Evolutionary conservation across 1,284 basidiomycete genomes (phyloP).

Genomic region (Ustilago hordei): DNA sequence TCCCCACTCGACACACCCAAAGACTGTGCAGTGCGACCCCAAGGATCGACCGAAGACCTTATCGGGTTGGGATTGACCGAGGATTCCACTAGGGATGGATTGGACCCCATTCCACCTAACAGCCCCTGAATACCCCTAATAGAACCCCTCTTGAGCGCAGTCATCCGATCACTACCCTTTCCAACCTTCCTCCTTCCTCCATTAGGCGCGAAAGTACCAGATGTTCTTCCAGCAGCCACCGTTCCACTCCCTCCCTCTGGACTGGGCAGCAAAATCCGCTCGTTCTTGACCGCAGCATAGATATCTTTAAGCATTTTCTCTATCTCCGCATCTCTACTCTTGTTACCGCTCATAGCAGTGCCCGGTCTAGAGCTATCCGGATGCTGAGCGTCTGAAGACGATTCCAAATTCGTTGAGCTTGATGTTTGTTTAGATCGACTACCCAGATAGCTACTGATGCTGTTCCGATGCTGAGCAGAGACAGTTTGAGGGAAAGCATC

Average conservation of each 20-base stretch:
- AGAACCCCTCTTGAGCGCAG: conserved; percentile 86
- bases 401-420: conserved; percentile 25
- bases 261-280: conserved; percentile 86
- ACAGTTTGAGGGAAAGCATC: conserved; percentile 12
- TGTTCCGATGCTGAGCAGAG: conserved; percentile 18
- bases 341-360: conserved; percentile 23
- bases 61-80: conserved; percentile 38
- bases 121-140: conserved; percentile 86
- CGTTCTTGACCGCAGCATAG: conserved; percentile 87
- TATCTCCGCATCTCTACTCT: conserved; percentile 33
- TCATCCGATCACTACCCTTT: conserved; percentile 73
- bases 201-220: conserved; percentile 22
- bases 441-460: conserved; percentile 31
- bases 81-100: conserved; percentile 6
- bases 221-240: conserved; percentile 18
- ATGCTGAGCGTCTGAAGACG: conserved; percentile 17
- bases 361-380: conserved; percentile 16
- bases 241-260: conserved; percentile 27
- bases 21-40: conserved; percentile 33
- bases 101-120: conserved; percentile 71
- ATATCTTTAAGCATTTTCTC: conserved; percentile 78
- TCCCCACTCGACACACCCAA: conserved; percentile 4
- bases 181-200: conserved; percentile 31
- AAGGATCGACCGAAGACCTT: conserved; percentile 45
- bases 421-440: conserved; percentile 24